A percentile compares a stretch with the other conserved stretches of the same genome.
phyloP scores from a whole-genome alignment of 73 alveolate species.

The Tetrahymena malaccensis region DNA sequence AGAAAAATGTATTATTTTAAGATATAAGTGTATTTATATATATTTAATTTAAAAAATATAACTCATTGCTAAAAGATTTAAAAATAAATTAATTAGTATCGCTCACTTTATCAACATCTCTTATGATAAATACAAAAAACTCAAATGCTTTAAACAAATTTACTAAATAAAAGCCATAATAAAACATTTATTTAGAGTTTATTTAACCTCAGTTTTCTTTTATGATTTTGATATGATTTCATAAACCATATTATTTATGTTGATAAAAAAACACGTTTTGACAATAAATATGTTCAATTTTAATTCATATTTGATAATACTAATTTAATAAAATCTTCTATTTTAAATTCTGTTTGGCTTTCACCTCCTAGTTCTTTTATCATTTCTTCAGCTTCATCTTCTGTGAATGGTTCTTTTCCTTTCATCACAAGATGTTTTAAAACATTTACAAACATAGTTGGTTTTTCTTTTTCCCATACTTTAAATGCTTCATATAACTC shows the following conservation, averaged over 20 bases:
- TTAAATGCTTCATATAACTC: slow-evolving; percentile 65
- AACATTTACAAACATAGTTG: slow-evolving; percentile 43
- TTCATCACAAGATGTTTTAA: slow-evolving; percentile 49
- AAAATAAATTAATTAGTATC: neutral
- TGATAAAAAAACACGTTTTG: too few relatives aligned
- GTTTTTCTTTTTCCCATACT: slow-evolving; percentile 58
- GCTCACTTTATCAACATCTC: neutral
- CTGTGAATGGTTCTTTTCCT: slow-evolving; percentile 68
- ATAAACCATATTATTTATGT: too few relatives aligned
- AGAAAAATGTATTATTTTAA: too few relatives aligned
- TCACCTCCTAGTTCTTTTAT: slow-evolving; percentile 7
- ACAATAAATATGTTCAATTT: neutral
- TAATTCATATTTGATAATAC: neutral
- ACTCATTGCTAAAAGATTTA: neutral
- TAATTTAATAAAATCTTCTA: neutral
- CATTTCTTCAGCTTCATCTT: slow-evolving; percentile 66
- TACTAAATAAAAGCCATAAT: too few relatives aligned
- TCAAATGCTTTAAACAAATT: too few relatives aligned
- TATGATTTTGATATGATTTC: too few relatives aligned
- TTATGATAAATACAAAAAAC: too few relatives aligned
- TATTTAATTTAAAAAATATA: too few relatives aligned
- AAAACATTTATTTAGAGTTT: too few relatives aligned
- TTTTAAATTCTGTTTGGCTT: neutral
- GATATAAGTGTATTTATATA: too few relatives aligned
- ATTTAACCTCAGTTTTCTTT: too few relatives aligned